Evolutionary conservation across 106 monocot species (phyloP).

Genomic region (Phalaenopsis aphrodite): DNA sequence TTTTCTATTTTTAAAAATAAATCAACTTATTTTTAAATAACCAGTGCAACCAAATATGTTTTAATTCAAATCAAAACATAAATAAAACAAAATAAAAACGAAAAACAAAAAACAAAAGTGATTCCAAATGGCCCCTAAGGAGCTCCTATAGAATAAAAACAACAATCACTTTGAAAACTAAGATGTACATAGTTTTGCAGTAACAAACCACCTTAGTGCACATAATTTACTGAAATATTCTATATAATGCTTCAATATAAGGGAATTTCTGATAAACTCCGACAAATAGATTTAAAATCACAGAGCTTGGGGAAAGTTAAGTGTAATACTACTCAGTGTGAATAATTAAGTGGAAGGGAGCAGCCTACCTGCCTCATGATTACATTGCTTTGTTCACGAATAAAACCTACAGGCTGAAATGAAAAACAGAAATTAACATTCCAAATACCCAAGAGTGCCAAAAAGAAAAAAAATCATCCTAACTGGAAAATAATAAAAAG

Average conservation of each 20-base stretch:
- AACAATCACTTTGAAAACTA: neutral
- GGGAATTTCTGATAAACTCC: neutral
- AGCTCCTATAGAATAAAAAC: neutral
- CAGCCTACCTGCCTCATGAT: constrained; percentile 75
- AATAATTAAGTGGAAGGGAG: neutral
- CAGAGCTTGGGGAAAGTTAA: neutral
- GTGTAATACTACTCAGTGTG: neutral
- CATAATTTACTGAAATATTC: neutral
- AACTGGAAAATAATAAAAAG: constrained; percentile 4
- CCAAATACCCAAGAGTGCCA: neutral
- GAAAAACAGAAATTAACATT: constrained; percentile 9
- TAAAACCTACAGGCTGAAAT: constrained; percentile 81
- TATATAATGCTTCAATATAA: constrained; percentile 1
- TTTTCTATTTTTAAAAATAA: too few species aligned
- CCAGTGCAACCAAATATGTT: too few species aligned
- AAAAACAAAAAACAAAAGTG: too few species aligned
- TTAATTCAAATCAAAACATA: too few species aligned
- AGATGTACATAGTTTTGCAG: neutral
- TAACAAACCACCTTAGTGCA: neutral
- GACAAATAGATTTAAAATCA: neutral
- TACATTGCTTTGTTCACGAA: constrained; percentile 85
- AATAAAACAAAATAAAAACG: too few species aligned
- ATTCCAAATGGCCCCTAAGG: neutral
- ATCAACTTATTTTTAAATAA: too few species aligned
- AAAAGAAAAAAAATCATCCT: neutral